Evolutionary conservation across 1,139 yeast species (phyloP).

Genomic region (Petasospora rhodanensis): DNA sequence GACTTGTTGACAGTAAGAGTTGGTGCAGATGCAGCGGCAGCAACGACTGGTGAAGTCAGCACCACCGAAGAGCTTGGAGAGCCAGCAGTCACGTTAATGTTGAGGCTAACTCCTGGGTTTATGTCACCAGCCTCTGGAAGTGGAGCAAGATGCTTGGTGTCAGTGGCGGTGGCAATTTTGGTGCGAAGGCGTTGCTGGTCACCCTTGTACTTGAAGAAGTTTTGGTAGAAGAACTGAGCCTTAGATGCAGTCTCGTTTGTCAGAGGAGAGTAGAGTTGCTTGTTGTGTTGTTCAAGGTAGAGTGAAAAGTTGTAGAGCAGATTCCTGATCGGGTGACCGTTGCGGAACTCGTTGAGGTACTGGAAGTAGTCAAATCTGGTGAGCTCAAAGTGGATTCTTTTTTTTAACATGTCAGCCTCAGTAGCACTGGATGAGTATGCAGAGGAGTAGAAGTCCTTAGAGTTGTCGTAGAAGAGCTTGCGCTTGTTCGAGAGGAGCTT

Average conservation of each 20-base stretch:
- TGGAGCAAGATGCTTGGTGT: slow-evolving; percentile 4
- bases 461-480: slow-evolving; percentile 35
- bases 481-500: slow-evolving; percentile 17
- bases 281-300: slow-evolving; percentile 8
- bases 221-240: slow-evolving; percentile 12
- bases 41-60: no score
- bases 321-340: slow-evolving; percentile 21
- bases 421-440: slow-evolving; percentile 46
- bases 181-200: slow-evolving; percentile 8
- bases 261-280: slow-evolving; percentile 1
- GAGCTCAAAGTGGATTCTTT: slow-evolving; percentile 47
- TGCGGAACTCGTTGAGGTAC: slow-evolving; percentile 45
- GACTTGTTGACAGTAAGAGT: slow-evolving; percentile 30
- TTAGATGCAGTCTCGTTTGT: slow-evolving; percentile 5
- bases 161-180: slow-evolving; percentile 3
- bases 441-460: slow-evolving; percentile 70
- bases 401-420: slow-evolving; percentile 1
- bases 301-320: slow-evolving; percentile 11
- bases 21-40: no score
- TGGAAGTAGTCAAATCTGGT: slow-evolving; percentile 66
- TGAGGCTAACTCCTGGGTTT: background rate
- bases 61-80: no score
- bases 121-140: background rate
- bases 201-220: slow-evolving; percentile 11
- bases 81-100: background rate